Evolutionary conservation across 148 eudicot genomes (phyloP), one percentile per base, ranked within the genome.

Genomic region (Agrostemma githago): DNA sequence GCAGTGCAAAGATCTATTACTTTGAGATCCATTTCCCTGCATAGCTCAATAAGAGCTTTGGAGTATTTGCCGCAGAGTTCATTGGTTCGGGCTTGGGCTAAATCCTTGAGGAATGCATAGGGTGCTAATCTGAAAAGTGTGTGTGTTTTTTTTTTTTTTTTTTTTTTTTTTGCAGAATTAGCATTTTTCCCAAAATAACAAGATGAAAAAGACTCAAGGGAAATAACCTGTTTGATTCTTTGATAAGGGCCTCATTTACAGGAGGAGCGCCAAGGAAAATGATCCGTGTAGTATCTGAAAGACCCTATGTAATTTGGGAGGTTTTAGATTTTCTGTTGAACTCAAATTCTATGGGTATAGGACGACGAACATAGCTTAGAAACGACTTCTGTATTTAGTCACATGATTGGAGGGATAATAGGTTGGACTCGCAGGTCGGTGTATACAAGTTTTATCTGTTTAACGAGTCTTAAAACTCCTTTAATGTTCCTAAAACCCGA

Each of bases 1-100:
- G 96, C 97, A 67, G 96, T 85, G 84, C 85, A 92, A 62, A 95
- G 98, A 84, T 92, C 93, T 74, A 95, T 78, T 69, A 86, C 97
- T 83, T 87, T 77, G 34, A 95, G 70, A 42, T 78, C 87, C 88
- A 88, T 76, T 83, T 92, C 93, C 74, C 71, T 60, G 84, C 98
- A 83, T 66, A 95, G 75, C 65, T 90, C 85, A 73, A 90, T 72
- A 72, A 92, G 88, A 67, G 96, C 98, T 71, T 87, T 96, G 44
- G 98, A 90, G 81, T 95, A 95, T 67, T n/a, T 78, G 58, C 84
- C 85, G 77, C 96, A 90, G 12, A 85, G 66, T 81, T 92, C 97
- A 85, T 95, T 95, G 79, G 96, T 89, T 72, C 98, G 96, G 48
- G 83, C 96, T 69, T 97, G 96, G 48, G 83, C 96, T 69, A 90